These are phyloP conservation scores for Salix arbutifolia DNA, from an alignment of 345 rosid species.

Conservation along the genomic window DNA sequence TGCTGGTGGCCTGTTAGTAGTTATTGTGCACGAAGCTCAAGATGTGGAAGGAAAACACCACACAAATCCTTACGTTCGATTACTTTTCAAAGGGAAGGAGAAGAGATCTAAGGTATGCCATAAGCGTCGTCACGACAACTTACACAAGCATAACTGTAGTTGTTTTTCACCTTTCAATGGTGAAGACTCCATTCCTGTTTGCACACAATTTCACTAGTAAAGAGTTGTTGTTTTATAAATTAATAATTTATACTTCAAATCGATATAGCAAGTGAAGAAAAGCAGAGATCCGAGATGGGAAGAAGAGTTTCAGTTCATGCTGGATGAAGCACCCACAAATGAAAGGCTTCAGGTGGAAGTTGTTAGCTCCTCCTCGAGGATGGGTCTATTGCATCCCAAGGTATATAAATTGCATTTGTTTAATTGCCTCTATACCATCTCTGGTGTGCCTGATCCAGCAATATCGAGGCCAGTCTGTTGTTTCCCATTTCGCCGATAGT, in stretches of 20 bases:
- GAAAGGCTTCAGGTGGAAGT: conserved; percentile 82
- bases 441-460: background rate
- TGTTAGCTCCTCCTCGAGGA: conserved; percentile 64
- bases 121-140: background rate
- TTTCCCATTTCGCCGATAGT: background rate
- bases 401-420: conserved; percentile 26
- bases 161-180: background rate
- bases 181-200: background rate
- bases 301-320: conserved; percentile 67
- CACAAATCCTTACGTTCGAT: conserved; percentile 65
- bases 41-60: conserved; percentile 95
- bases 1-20: conserved; percentile 74
- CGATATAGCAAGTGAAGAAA: conserved; percentile 68
- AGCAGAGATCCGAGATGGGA: conserved; percentile 93
- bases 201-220: background rate
- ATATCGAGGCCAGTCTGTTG: background rate
- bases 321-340: conserved; percentile 69
- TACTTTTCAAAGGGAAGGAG: conserved; percentile 80
- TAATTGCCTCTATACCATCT: background rate
- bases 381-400: conserved; percentile 86
- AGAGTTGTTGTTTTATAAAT: background rate
- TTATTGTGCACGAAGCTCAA: conserved; percentile 80
- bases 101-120: conserved; percentile 66
- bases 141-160: background rate
- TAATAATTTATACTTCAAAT: conserved; percentile 1